Evolutionary conservation across 129 eudicot genomes (phyloP).

Genomic region (Flaveria ramosissima): DNA sequence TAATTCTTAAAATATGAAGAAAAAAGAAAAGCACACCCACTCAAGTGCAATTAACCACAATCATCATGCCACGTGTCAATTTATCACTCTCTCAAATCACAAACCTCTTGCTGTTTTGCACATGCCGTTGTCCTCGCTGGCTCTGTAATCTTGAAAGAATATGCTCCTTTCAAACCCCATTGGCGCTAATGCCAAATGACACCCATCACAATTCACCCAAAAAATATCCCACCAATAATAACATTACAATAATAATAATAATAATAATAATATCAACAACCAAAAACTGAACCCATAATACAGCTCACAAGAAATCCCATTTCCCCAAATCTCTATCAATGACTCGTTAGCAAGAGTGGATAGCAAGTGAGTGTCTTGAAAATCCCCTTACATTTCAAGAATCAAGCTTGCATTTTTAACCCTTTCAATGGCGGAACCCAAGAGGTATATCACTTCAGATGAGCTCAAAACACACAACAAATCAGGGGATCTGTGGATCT

Average conservation of each 20-base stretch:
- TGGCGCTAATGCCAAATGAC: slow-evolving; percentile 36
- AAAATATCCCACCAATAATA: slow-evolving; percentile 22
- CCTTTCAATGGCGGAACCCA: slow-evolving; percentile 43
- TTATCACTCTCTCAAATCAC: slow-evolving; percentile 16
- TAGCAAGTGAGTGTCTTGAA: slow-evolving; percentile 19
- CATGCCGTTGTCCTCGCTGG: slow-evolving; percentile 11
- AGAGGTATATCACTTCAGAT: slow-evolving; percentile 50
- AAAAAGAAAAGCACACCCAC: neutral
- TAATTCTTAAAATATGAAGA: too few species aligned
- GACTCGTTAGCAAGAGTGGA: slow-evolving; percentile 21
- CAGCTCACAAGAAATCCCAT: slow-evolving; percentile 23
- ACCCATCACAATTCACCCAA: slow-evolving; percentile 18
- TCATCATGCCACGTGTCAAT: slow-evolving; percentile 13
- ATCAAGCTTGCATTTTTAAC: slow-evolving; percentile 14
- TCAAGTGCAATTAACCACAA: slow-evolving; percentile 3
- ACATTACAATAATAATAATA: neutral
- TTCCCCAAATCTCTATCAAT: slow-evolving; percentile 10
- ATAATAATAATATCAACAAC: neutral
- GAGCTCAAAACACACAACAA: slow-evolving; percentile 67
- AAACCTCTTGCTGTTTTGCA: slow-evolving; percentile 27
- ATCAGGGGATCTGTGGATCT: slow-evolving; percentile 70
- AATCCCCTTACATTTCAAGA: slow-evolving; percentile 18
- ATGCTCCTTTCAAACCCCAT: slow-evolving; percentile 34
- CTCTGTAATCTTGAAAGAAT: slow-evolving; percentile 31
- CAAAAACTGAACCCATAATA: slow-evolving; percentile 2